Evolutionary conservation across 2,329 filamentous ascomycete genomes (phyloP).

Genomic region (Cordyceps cateniannulata): DNA sequence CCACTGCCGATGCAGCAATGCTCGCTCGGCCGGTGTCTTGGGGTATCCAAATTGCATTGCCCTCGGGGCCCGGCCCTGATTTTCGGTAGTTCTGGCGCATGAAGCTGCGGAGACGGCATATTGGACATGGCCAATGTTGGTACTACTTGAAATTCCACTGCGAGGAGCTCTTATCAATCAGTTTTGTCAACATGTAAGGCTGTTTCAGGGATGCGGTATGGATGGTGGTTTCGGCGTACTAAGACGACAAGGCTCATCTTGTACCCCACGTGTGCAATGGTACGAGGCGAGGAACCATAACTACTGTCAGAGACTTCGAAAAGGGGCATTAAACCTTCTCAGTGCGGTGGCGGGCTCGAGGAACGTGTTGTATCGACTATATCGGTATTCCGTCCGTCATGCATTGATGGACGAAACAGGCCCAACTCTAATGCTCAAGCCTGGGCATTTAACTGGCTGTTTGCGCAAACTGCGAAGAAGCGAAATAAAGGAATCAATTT

Average conservation of each 20-base stretch:
- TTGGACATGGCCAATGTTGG: not conserved
- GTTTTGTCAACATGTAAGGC: not conserved
- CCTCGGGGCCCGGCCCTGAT: not conserved
- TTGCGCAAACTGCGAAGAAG: no score
- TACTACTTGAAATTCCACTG: not conserved
- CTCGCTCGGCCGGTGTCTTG: not conserved
- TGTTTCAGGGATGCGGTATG: not conserved
- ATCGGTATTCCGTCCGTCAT: no score
- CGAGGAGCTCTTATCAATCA: not conserved
- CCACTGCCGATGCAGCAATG: not conserved
- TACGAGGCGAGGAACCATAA: no score
- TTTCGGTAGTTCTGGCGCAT: conserved; percentile 2
- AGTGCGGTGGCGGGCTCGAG: no score
- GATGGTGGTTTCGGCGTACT: not conserved
- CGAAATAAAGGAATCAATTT: no score
- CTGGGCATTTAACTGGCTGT: no score
- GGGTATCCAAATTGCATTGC: not conserved
- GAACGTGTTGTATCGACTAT: no score
- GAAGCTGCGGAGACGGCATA: not conserved
- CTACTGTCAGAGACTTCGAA: no score
- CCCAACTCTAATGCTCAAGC: no score
- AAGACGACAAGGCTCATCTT: not conserved
- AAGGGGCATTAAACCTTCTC: no score
- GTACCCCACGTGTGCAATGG: not conserved
- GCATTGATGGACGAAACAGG: no score